Base-by-base conservation (phyloP, 2,329 filamentous ascomycete species). In the Fusarium tanahbumbuense region DNA sequence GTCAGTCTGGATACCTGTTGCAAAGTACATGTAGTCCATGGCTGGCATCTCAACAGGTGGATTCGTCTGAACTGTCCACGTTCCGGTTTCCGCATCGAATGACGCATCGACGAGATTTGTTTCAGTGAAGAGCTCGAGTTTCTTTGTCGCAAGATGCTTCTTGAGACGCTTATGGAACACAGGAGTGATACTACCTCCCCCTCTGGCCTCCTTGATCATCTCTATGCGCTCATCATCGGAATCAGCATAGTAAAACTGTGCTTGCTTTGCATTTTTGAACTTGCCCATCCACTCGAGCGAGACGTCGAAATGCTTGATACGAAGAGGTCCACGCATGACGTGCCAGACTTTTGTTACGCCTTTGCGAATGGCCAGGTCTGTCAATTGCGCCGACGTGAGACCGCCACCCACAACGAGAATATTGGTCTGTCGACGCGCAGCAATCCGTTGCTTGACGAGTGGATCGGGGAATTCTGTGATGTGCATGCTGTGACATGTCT, bases 281-380 rank as follows among this genome's bases (percentile, higher is more conserved):
- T 95, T 95, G 12, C 91, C 91, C 78, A 95, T 91, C 93, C 93
- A 96, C 49, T 87, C 85, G 3, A 95, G 83, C 60, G 90, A 88
- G 25, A 95, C 86, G 72, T 95, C 93, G 70, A 95, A 95, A 63
- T 91, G 89, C 78, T 95, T 95, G 52, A 93, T 85, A 71, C 83
- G 81, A 15, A 86, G 73, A 0, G 82, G 79, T 0, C 86, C 83
- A 1, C 93, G 85, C 86, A 94, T 89, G 27, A 95, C 75, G 54
- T 92, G 87, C 83, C 86, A 92, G 0, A 94, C 89, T 67, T 89
- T 91, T 1, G 82, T 85, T 1, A 93, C 89, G 0, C 91, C 91
- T 25, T 84, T 83, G 11, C 86, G 85, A 60, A 94, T 80, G 2
- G 88, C 88, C 48, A 91, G 83, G 74, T 93, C 91, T 0, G 88